A percentile compares a stretch with the other conserved stretches of the same genome.
Conservation (phyloP, 352 stramenopile genomes). For the Globisporangium perplexum region DNA sequence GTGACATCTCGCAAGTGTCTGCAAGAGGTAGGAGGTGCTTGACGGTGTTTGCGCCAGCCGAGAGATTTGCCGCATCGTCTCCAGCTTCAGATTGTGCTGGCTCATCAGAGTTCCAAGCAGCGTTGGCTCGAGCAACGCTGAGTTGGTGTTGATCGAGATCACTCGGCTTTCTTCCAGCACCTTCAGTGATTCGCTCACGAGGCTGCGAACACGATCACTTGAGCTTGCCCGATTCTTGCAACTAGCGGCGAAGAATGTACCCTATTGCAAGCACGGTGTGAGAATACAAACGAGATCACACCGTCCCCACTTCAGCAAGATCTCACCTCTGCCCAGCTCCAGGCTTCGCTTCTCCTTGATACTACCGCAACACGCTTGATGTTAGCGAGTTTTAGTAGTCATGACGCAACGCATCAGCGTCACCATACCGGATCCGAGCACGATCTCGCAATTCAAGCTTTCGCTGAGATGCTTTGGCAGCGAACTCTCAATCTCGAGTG, state of each 20-base stretch:
- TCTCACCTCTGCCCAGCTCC: constrained; percentile 10
- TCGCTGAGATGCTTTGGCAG: constrained; percentile 3
- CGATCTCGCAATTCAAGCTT: constrained; percentile 15
- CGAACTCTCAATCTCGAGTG: constrained; percentile 11
- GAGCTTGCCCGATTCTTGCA: not conserved
- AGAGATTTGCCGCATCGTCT: constrained; percentile 54
- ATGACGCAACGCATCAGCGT: not conserved
- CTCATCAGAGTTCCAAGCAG: constrained; percentile 59
- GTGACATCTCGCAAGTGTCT: constrained; percentile 17
- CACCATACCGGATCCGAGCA: constrained; percentile 12
- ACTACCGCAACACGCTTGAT: constrained; percentile 15
- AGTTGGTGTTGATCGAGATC: constrained; percentile 15
- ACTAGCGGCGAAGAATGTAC: constrained; percentile 11
- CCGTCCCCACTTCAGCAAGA: no score
- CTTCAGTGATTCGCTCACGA: constrained; percentile 25
- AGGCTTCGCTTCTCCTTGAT: constrained; percentile 21
- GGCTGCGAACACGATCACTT: not conserved
- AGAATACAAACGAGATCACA: no score
- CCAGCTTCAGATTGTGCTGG: constrained; percentile 47
- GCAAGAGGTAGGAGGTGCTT: constrained; percentile 17
- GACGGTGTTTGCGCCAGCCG: constrained; percentile 3
- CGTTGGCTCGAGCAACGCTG: constrained; percentile 22
- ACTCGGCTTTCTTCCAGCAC: constrained; percentile 27
- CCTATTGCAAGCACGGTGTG: not conserved
- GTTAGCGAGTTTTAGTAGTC: no score